Evolutionary conservation across 805 yeast species (phyloP).

Genomic region (Candida schatavii): DNA sequence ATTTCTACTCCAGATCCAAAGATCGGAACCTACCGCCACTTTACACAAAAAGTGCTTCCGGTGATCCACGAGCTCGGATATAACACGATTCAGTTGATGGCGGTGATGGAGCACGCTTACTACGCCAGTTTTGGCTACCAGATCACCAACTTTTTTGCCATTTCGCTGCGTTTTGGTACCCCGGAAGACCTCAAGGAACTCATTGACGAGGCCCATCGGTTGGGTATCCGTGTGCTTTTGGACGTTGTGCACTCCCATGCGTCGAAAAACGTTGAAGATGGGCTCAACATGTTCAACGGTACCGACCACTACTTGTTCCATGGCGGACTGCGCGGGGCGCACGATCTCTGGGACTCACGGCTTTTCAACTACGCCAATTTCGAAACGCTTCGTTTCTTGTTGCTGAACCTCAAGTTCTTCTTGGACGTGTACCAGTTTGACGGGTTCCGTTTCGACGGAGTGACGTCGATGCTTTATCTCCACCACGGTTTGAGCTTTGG

Average conservation of each 20-base stretch:
- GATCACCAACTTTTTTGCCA: conserved; percentile 87
- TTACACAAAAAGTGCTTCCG: conserved; percentile 79
- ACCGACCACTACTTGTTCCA: conserved; percentile 95
- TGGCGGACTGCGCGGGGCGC: conserved; percentile 84
- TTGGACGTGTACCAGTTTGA: conserved; percentile 83
- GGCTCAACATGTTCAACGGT: conserved; percentile 90
- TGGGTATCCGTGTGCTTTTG: conserved; percentile 81
- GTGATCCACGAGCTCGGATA: conserved; percentile 81
- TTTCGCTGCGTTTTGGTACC: conserved; percentile 86
- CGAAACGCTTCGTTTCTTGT: conserved; percentile 83
- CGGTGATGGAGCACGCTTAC: conserved; percentile 97
- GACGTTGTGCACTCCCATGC: conserved; percentile 97
- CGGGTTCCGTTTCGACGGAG: conserved; percentile 97
- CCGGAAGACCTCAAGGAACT: conserved; percentile 93
- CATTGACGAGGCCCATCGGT: conserved; percentile 85
- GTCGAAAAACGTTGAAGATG: conserved; percentile 91
- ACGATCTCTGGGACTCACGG: conserved; percentile 95
- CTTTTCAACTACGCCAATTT: conserved; percentile 87
- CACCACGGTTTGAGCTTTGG: conserved; percentile 94
- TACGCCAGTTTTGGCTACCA: conserved; percentile 99
- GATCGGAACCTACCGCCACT: conserved; percentile 82
- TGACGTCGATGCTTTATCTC: conserved; percentile 84
- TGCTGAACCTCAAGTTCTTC: conserved; percentile 81
- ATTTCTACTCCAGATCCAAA: conserved; percentile 88
- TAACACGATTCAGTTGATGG: conserved; percentile 94